Percentiles rank a stretch among this genome's conserved stretches.
Evolutionary conservation across 768 basidiomycete genomes (phyloP).

Genomic region (Hydnomerulius pinastri): DNA sequence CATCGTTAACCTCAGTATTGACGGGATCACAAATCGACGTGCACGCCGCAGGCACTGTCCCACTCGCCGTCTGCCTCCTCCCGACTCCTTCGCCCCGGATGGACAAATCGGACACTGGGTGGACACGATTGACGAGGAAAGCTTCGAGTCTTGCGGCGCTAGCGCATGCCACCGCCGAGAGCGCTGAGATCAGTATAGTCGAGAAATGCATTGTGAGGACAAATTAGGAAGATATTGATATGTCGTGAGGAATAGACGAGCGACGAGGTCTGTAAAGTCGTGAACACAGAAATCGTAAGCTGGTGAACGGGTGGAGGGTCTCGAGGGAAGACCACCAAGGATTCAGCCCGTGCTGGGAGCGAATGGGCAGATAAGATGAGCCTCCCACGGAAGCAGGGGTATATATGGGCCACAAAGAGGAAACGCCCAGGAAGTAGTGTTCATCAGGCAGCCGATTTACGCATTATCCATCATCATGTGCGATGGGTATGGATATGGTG

Average conservation of each 20-base stretch:
- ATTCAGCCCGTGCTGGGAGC: background rate
- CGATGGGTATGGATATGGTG: background rate
- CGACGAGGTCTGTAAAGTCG: background rate
- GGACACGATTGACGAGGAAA: conserved; percentile 2
- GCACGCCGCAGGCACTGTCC: conserved; percentile 24
- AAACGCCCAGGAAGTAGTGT: background rate
- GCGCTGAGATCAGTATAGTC: background rate
- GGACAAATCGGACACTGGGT: background rate
- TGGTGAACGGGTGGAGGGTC: background rate
- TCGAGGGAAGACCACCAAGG: too few relatives aligned
- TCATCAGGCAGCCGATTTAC: background rate
- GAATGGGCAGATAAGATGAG: background rate
- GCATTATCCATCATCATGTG: background rate
- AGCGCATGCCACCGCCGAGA: conserved; percentile 4
- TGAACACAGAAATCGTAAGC: too few relatives aligned
- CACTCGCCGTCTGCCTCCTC: conserved; percentile 21
- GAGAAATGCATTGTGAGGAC: conserved; percentile 17
- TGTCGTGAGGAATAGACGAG: background rate
- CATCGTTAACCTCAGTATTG: conserved; percentile 24
- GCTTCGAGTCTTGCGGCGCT: conserved; percentile 3
- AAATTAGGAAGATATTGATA: conserved; percentile 3
- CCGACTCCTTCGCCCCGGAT: background rate
- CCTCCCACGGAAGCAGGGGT: background rate
- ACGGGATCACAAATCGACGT: conserved; percentile 23
- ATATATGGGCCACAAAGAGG: background rate